Conservation (phyloP, 2,329 filamentous ascomycete species). For the Aspergillus pseudonomiae region DNA sequence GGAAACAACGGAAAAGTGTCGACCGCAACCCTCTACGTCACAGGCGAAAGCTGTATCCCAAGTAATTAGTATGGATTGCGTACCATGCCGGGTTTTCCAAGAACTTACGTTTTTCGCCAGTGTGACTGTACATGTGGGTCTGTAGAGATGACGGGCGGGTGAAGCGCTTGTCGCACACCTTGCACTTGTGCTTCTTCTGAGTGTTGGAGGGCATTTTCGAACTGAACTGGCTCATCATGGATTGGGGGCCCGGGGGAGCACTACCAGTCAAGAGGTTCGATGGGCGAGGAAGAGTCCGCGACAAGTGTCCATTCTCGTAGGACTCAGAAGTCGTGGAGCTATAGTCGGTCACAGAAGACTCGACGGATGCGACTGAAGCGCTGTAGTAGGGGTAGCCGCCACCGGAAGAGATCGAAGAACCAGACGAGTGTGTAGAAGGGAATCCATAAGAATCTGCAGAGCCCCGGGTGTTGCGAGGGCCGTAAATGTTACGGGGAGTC, state of each 20-base stretch:
- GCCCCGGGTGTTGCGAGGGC: constrained; percentile 65
- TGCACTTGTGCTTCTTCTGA: constrained; percentile 99
- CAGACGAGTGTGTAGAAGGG: constrained; percentile 83
- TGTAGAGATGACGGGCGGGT: constrained; percentile 91
- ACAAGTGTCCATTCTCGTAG: constrained; percentile 72
- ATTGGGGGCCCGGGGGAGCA: constrained; percentile 81
- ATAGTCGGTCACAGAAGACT: constrained; percentile 87
- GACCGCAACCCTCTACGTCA: constrained; percentile 90
- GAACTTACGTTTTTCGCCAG: constrained; percentile 92
- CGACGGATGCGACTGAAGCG: constrained; percentile 68
- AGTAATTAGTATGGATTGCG: constrained; percentile 23
- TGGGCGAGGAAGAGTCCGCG: constrained; percentile 81
- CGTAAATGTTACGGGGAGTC: constrained; percentile 88
- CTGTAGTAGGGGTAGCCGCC: constrained; percentile 86
- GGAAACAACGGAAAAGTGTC: constrained; percentile 95
- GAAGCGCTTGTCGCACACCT: constrained; percentile 97
- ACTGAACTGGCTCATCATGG: constrained; percentile 99
- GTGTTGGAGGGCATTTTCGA: constrained; percentile 94
- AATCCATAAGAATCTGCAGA: constrained; percentile 90
- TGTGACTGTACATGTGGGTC: constrained; percentile 98
- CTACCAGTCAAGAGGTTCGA: constrained; percentile 64
- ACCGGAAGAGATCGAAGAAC: constrained; percentile 86
- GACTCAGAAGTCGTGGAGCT: constrained; percentile 83
- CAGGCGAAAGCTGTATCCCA: constrained; percentile 76
- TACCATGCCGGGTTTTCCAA: background rate